Conservation (phyloP, 257 asterid species). For the Penstemon newberryi region DNA sequence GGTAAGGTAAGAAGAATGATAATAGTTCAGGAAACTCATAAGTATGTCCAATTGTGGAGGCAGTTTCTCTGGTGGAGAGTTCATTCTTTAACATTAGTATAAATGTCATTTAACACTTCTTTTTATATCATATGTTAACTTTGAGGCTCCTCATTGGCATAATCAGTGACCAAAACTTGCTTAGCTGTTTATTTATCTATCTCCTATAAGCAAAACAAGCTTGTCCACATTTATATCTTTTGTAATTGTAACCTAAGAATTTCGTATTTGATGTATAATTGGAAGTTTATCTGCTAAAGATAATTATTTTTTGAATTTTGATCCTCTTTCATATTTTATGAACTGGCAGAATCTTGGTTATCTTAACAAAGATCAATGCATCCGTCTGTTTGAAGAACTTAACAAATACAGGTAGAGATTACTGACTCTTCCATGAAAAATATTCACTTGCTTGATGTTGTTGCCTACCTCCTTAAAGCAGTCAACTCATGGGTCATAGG, state of each 20-base stretch:
- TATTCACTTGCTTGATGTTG: conserved; percentile 24
- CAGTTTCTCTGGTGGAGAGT: neutral
- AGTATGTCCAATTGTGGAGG: neutral
- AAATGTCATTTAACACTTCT: neutral
- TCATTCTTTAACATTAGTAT: neutral
- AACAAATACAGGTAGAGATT: conserved; percentile 85
- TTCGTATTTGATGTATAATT: conserved; percentile 5
- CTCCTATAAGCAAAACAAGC: conserved; percentile 11
- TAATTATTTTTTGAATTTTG: conserved; percentile 9
- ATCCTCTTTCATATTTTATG: conserved; percentile 15
- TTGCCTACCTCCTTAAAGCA: conserved; percentile 2
- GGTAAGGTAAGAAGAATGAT: neutral
- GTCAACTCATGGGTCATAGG: neutral
- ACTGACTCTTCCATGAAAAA: conserved; percentile 9
- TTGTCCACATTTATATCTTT: conserved; percentile 7
- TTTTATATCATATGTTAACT: neutral
- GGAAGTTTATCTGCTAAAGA: conserved; percentile 12
- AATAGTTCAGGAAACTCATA: neutral
- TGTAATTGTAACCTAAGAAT: conserved; percentile 9
- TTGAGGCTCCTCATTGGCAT: neutral
- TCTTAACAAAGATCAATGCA: conserved; percentile 85
- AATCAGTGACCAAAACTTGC: neutral
- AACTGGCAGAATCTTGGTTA: conserved; percentile 57
- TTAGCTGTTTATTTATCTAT: conserved; percentile 9
- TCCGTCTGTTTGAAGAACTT: conserved; percentile 81